These are phyloP conservation scores for Backusella mclennaniae DNA, from an alignment of 192 early-diverging fungal genomes.

Conservation along the genomic window DNA sequence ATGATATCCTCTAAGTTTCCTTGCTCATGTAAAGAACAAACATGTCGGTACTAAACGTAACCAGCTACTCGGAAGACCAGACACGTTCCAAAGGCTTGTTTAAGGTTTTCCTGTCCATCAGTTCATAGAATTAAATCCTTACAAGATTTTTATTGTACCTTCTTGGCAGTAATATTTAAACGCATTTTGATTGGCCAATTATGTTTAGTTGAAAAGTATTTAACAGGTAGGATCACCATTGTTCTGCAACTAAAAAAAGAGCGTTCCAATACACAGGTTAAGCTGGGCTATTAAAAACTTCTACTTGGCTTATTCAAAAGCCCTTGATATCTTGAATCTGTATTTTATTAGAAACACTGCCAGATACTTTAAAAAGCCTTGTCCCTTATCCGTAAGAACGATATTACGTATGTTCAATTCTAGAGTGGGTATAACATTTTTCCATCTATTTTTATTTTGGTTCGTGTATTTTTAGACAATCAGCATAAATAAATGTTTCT, in stretches of 20 bases:
- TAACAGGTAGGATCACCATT: background rate
- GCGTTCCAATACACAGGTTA: background rate
- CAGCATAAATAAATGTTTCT: background rate
- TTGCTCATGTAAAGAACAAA: too few species aligned
- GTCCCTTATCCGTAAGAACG: too few species aligned
- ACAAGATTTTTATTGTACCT: too few species aligned
- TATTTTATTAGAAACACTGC: too few species aligned
- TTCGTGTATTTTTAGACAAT: background rate
- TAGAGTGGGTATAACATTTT: background rate
- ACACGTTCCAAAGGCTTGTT: too few species aligned
- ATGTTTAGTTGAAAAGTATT: background rate
- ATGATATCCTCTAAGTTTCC: too few species aligned
- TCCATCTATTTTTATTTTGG: background rate
- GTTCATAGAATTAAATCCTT: too few species aligned
- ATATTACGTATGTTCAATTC: too few species aligned
- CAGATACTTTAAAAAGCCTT: too few species aligned
- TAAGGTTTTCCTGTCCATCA: too few species aligned
- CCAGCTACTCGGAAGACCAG: too few species aligned
- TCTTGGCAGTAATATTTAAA: background rate
- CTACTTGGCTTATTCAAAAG: background rate
- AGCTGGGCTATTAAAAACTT: background rate
- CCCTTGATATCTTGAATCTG: background rate
- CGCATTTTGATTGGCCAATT: background rate
- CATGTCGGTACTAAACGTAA: too few species aligned
- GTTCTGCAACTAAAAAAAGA: background rate